Evolutionary conservation across 257 asterid species (phyloP).

Genomic region (Cruciata laevipes): DNA sequence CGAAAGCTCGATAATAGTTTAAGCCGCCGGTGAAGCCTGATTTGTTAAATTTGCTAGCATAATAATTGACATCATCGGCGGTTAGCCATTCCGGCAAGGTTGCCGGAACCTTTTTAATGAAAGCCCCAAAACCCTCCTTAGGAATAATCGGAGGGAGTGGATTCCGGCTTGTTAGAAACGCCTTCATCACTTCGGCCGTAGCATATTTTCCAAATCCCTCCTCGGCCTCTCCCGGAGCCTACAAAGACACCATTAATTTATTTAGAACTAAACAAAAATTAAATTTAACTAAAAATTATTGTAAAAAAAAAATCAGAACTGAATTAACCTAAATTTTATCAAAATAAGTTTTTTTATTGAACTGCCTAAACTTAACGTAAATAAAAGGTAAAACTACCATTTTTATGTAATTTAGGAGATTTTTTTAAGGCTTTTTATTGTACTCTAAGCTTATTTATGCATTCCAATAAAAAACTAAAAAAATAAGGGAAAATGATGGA

Average conservation of each 20-base stretch:
- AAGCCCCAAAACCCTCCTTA: constrained; percentile 21
- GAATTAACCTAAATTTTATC: no score
- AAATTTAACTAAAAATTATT: no score
- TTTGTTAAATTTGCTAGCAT: constrained; percentile 20
- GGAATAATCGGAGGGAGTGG: constrained; percentile 35
- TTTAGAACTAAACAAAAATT: no score
- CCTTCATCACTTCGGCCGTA: constrained; percentile 44
- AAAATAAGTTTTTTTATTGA: no score
- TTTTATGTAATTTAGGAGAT: no score
- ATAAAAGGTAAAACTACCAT: no score
- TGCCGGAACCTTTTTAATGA: constrained; percentile 5
- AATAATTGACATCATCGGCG: constrained; percentile 30
- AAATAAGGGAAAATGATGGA: not conserved
- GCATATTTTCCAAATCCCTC: constrained; percentile 42
- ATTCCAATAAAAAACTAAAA: no score
- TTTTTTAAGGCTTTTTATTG: no score
- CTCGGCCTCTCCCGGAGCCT: constrained; percentile 73
- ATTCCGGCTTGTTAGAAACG: constrained; percentile 41
- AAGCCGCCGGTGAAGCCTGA: constrained; percentile 45
- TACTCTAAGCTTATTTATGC: no score
- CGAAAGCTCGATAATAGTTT: constrained; percentile 35
- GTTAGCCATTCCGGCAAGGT: constrained; percentile 35
- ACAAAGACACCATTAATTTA: not conserved
- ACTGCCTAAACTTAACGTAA: no score
- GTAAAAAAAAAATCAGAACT: no score